Base-by-base conservation (phyloP, 2,329 filamentous ascomycete species). In the Cladophialophora bantiana region DNA sequence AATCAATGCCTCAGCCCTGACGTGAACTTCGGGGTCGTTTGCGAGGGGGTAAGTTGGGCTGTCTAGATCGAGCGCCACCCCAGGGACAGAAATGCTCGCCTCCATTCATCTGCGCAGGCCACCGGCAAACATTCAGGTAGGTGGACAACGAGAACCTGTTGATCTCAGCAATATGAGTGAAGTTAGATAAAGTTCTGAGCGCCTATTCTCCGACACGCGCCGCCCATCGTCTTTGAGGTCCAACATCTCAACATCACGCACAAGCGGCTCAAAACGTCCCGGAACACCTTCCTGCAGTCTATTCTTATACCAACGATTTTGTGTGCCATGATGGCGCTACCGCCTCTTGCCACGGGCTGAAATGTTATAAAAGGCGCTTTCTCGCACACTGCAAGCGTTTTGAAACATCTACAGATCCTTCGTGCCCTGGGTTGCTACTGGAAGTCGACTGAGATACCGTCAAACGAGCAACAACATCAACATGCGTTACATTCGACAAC, bases 121-220 rank as follows among this genome's bases (percentile, higher is more conserved):
- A 42, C 40, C 5, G 2, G 15, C 15, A 42, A 42, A n/a, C 2
- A 42, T 42, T 15, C 18, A 50, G 18, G 45, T 50, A 50, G 45
- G 18, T 26, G 18, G 4, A 50, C 4, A 10, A 10, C 45, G 9
- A 9, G 7, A 26, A 31, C 45, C n/a, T 50, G 18, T 50, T 18
- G 26, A 7, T 50, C 45, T 42, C 52, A 35, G 9, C 52, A 36
- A 34, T 55, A 26, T 26, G 7, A 20, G n/a, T 3, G 18, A 32
- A 20, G 42, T 13, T 61, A 38, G 42, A 12, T 61, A 38, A 18
- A 56, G 52, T 62, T 50, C 59, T 62, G 59, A 62, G 35, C 50
- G 59, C 59, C 7, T 26, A 62, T 20, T 55, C 32, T 48, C 59
- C 50, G 59, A 48, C 18, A 50, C 45, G 26, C 3, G 45, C 45